Percentiles rank a stretch among this genome's conserved stretches.
Evolutionary conservation across 805 yeast species (phyloP).

Genomic region (Barnettozyma salicaria): DNA sequence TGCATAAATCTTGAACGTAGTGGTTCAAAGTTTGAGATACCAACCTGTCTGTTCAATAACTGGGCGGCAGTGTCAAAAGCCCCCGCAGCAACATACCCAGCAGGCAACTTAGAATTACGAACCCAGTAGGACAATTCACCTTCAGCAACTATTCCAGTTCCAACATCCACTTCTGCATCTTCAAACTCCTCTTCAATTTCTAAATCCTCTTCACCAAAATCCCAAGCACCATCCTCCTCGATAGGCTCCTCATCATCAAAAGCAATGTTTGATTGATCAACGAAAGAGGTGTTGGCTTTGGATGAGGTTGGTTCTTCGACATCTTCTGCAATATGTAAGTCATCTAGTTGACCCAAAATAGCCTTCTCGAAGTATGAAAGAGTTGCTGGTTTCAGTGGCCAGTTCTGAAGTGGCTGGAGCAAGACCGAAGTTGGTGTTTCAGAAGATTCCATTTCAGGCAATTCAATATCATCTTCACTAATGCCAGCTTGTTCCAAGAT

Average conservation of each 20-base stretch:
- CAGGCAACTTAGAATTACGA: constrained; percentile 83
- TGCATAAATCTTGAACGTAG: constrained; percentile 77
- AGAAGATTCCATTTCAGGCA: constrained; percentile 48
- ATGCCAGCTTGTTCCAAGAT: constrained; percentile 68
- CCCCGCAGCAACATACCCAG: constrained; percentile 93
- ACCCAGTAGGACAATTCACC: constrained; percentile 75
- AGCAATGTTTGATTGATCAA: constrained; percentile 27
- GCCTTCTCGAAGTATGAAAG: constrained; percentile 84
- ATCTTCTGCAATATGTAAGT: constrained; percentile 46
- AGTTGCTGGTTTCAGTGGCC: constrained; percentile 78
- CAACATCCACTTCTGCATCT: constrained; percentile 37
- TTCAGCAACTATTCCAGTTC: constrained; percentile 25
- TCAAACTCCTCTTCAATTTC: constrained; percentile 62
- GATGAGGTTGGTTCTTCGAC: constrained; percentile 23
- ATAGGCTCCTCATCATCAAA: constrained; percentile 39
- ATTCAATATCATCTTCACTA: constrained; percentile 52
- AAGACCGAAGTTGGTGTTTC: constrained; percentile 44
- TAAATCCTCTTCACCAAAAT: constrained; percentile 69
- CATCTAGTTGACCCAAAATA: constrained; percentile 69
- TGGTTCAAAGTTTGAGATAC: constrained; percentile 83
- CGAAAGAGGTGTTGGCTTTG: constrained; percentile 23
- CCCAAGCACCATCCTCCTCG: constrained; percentile 68
- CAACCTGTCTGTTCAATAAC: constrained; percentile 82
- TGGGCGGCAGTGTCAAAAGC: constrained; percentile 95
- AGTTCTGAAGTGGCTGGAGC: constrained; percentile 44